These are phyloP conservation scores for Blastobotrys terrestris DNA, from an alignment of 805 yeast genomes.

Conservation along the genomic window DNA sequence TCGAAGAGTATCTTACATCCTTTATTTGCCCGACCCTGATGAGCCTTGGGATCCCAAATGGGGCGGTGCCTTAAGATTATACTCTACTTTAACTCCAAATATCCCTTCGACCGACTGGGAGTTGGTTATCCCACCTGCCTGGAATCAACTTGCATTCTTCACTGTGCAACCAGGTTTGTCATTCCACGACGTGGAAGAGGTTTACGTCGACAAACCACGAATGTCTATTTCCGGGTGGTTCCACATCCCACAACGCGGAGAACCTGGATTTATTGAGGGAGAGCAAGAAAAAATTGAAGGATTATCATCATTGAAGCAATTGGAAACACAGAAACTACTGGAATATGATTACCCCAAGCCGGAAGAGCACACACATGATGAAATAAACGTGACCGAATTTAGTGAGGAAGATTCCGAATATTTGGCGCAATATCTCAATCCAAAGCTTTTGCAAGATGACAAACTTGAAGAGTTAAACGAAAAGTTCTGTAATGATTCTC, in stretches of 20 bases:
- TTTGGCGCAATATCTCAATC: slow-evolving; percentile 51
- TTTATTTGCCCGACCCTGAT: slow-evolving; percentile 90
- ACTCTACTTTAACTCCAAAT: slow-evolving; percentile 80
- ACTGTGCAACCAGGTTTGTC: slow-evolving; percentile 94
- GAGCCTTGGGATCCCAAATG: slow-evolving; percentile 81
- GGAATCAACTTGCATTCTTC: slow-evolving; percentile 94
- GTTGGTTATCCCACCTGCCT: slow-evolving; percentile 75
- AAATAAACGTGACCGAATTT: slow-evolving; percentile 19
- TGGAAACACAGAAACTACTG: slow-evolving; percentile 68
- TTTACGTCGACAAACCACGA: slow-evolving; percentile 82
- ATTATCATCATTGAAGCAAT: slow-evolving; percentile 67
- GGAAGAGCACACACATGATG: slow-evolving; percentile 8
- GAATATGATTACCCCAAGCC: slow-evolving; percentile 76
- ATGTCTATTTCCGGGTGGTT: slow-evolving; percentile 98
- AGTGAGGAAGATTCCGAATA: slow-evolving; percentile 41
- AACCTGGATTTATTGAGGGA: slow-evolving; percentile 74
- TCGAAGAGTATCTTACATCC: slow-evolving; percentile 83
- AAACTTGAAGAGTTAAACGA: slow-evolving; percentile 41
- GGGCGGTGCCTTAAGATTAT: slow-evolving; percentile 88
- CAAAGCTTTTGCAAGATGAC: slow-evolving; percentile 39
- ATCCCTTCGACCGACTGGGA: slow-evolving; percentile 78
- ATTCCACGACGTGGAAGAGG: slow-evolving; percentile 98
- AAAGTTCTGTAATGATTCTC: slow-evolving; percentile 60
- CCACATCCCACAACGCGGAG: slow-evolving; percentile 93
- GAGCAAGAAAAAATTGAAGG: slow-evolving; percentile 77